Base-by-base conservation (phyloP, 371 early-diverging fungal genomes). In the Mortierella sp. region DNA sequence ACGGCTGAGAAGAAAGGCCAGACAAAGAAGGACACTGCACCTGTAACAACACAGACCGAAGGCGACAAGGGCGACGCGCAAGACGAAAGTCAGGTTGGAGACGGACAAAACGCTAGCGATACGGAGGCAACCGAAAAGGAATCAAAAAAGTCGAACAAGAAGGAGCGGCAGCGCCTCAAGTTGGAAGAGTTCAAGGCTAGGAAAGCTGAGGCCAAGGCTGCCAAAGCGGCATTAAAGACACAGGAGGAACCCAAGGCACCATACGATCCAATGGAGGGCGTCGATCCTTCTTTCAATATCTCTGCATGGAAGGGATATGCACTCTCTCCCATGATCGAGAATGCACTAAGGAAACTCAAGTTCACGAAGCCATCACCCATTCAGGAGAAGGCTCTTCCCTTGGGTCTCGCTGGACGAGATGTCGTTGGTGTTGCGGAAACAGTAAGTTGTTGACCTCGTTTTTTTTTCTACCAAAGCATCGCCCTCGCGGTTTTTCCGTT, bases 351-450 rank as follows among this genome's bases (percentile, higher is more conserved):
- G 55, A 85, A 89, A 19, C 86, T 88, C 21, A 83, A 88, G 19
- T 98, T 96, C 66, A 61, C 74, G 1, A 67, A 80, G 21, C 99
- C 99, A 3, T 98, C 99, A 1, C 92, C 93, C 24, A 99, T 99
- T 67, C 99, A 99, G 84, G 82, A 87, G 13, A 84, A 94, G 62
- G 86, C 95, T 10, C 84, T 98, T 42, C 90, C 93, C 14, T 67
- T 89, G 30, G 87, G 96, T 26, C 70, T 89, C 27, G 54, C 73
- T 4, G 90, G 93, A 39, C 87, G 94, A 39, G 96, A 99, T 76
- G 88, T 99, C 58, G 90, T 99, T 43, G 99, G 99, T 55, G 95
- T 96, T 23, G 99, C 99, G 1, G 95, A 97, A 67, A 99, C 99
- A 2, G 92, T 86, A 80, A 52, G 76, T 64, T 42, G 5, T 14